A percentile compares a stretch with the other conserved stretches of the same genome.
phyloP scores from a whole-genome alignment of 2,329 filamentous ascomycete species.

The Aspergillaceae sp. region DNA sequence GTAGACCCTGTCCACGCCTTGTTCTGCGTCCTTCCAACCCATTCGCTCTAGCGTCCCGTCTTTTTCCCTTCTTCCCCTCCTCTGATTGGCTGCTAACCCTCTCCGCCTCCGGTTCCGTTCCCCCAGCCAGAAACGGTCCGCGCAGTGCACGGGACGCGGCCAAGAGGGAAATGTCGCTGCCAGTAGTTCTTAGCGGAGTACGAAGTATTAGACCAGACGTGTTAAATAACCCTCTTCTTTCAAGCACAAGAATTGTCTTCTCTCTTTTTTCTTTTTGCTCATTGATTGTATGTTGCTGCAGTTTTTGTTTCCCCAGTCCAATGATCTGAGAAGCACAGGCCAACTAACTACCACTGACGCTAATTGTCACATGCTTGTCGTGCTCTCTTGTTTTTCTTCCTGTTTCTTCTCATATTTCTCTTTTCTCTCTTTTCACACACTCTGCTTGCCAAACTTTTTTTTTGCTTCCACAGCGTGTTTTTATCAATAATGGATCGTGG shows the following conservation, averaged over 20 bases:
- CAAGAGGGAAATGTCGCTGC: too few species aligned
- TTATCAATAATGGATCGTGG: slow-evolving; percentile 28
- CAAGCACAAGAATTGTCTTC: too few species aligned
- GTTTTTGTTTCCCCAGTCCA: not conserved
- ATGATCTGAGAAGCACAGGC: not conserved
- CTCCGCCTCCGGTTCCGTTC: not conserved
- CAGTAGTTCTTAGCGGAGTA: too few species aligned
- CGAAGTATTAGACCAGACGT: too few species aligned
- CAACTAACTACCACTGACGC: not conserved
- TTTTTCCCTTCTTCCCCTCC: too few species aligned
- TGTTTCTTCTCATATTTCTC: not conserved
- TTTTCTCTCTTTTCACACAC: slow-evolving; percentile 12
- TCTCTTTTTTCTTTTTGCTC: not conserved
- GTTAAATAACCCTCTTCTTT: too few species aligned
- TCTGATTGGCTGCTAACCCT: too few species aligned
- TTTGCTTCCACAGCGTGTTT: slow-evolving; percentile 1
- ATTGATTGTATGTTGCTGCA: not conserved
- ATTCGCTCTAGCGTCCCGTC: slow-evolving; percentile 8
- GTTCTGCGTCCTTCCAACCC: slow-evolving; percentile 19
- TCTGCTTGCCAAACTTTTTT: slow-evolving; percentile 1
- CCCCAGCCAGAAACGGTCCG: not conserved
- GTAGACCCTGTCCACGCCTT: slow-evolving; percentile 2
- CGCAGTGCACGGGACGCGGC: too few species aligned
- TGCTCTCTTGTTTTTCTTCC: slow-evolving; percentile 7
- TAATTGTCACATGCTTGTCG: slow-evolving; percentile 18